These are phyloP conservation scores for Diplodia scrobiculata DNA, from an alignment of 2,329 filamentous ascomycete species.

Conservation along the genomic window DNA sequence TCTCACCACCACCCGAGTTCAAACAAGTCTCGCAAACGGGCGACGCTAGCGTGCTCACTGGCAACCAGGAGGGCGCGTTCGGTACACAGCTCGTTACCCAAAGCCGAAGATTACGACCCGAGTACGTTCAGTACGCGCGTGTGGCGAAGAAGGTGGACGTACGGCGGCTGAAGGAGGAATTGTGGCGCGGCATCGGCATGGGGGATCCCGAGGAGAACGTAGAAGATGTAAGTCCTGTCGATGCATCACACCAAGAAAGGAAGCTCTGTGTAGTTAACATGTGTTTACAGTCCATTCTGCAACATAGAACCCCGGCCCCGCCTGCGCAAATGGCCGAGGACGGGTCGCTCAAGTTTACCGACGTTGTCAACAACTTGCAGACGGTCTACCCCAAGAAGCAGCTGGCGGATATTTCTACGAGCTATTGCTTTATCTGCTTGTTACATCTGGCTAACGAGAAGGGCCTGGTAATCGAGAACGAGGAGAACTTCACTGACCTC, in stretches of 20 bases:
- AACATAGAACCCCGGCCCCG: conserved; percentile 24
- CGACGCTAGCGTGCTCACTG: conserved; percentile 31
- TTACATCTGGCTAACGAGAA: conserved; percentile 92
- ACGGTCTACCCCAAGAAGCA: conserved; percentile 79
- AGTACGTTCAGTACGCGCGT: conserved; percentile 67
- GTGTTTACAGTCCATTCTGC: neutral
- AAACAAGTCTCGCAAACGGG: conserved; percentile 26
- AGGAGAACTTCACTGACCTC: conserved; percentile 55
- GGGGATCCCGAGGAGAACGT: conserved; percentile 34
- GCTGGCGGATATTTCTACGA: conserved; percentile 94
- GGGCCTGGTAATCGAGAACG: conserved; percentile 73
- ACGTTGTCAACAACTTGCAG: conserved; percentile 87
- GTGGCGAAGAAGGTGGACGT: conserved; percentile 70
- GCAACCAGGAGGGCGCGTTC: conserved; percentile 57
- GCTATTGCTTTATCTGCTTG: conserved; percentile 87
- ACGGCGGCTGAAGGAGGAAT: conserved; percentile 63
- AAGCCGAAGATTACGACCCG: conserved; percentile 60
- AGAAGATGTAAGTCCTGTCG: conserved; percentile 39
- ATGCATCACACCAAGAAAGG: neutral
- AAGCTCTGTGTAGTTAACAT: neutral
- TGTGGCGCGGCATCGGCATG: conserved; percentile 61
- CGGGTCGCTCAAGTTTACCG: conserved; percentile 75
- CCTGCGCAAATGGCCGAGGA: conserved; percentile 49
- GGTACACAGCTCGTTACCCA: conserved; percentile 65
- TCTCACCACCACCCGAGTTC: conserved; percentile 43